phyloP scores from a whole-genome alignment of 805 yeast species.

The Debaryomyces castellii region DNA sequence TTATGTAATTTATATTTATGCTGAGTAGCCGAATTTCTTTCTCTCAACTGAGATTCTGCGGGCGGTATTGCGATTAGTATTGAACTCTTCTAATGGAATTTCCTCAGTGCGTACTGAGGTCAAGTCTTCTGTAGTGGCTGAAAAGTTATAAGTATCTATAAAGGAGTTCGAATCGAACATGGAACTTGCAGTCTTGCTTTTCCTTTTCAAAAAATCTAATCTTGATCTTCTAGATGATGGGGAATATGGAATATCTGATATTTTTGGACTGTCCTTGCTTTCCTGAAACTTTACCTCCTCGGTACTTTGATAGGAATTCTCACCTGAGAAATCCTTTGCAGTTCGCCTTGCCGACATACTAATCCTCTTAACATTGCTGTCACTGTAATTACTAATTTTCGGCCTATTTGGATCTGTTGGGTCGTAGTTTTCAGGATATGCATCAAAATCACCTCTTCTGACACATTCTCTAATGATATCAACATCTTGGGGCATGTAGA shows the following conservation, averaged over 20 bases:
- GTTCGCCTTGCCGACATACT: conserved; percentile 9
- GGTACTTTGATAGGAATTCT: conserved; percentile 1
- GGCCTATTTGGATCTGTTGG: conserved; percentile 76
- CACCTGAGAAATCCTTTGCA: conserved; percentile 2
- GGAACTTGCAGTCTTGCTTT: conserved; percentile 20
- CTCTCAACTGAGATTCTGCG: neutral
- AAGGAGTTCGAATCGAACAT: conserved; percentile 30
- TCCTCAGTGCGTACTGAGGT: conserved; percentile 46
- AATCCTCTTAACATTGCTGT: conserved; percentile 17
- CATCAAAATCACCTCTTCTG: conserved; percentile 61
- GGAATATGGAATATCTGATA: neutral
- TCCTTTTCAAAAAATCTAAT: conserved; percentile 32
- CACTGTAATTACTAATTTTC: conserved; percentile 46
- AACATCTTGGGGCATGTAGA: conserved; percentile 62
- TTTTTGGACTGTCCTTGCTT: neutral
- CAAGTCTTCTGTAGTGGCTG: conserved; percentile 29
- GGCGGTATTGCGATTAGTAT: conserved; percentile 20
- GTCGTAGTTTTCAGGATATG: conserved; percentile 67
- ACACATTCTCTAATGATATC: conserved; percentile 76
- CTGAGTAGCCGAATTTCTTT: neutral
- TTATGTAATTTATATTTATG: neutral
- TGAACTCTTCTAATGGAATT: conserved; percentile 46
- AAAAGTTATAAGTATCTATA: conserved; percentile 29
- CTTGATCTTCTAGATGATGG: conserved; percentile 31
- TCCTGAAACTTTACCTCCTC: conserved; percentile 3